Percentiles rank a stretch among this genome's conserved stretches.
These are phyloP conservation scores for Filobasidium wieringae DNA, from an alignment of 768 basidiomycete species.

Conservation along the genomic window DNA sequence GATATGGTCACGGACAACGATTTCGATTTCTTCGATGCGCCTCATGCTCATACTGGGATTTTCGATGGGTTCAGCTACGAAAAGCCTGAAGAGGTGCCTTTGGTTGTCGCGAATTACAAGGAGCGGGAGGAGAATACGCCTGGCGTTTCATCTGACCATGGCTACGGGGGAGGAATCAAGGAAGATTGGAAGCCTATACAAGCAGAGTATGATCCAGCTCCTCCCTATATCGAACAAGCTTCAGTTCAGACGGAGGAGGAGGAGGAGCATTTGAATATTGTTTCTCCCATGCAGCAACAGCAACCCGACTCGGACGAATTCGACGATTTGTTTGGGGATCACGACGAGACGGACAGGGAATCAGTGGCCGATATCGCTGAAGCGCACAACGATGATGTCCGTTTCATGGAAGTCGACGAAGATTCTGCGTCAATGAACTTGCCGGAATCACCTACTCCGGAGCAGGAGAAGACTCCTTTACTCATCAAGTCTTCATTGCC, in stretches of 20 bases:
- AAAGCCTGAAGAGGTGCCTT: not conserved
- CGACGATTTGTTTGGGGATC: not conserved
- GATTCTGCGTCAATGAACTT: not conserved
- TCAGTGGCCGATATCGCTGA: not conserved
- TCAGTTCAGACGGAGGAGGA: not conserved
- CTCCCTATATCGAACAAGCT: not conserved
- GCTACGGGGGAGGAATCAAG: not conserved
- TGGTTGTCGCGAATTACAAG: not conserved
- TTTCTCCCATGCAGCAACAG: not conserved
- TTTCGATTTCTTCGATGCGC: constrained; percentile 22
- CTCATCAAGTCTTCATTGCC: not conserved
- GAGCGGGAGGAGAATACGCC: not conserved
- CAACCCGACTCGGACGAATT: not conserved
- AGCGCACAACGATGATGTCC: not conserved
- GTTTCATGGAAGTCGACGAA: not conserved
- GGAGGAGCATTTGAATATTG: not conserved
- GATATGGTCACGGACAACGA: constrained; percentile 24
- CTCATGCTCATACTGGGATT: not conserved
- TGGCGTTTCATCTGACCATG: not conserved
- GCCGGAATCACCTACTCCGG: not conserved
- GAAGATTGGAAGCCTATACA: not conserved
- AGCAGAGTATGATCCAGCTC: not conserved
- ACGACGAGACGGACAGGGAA: not conserved
- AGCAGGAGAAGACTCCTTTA: not conserved
- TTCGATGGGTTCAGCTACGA: not conserved